phyloP scores from a whole-genome alignment of 2,329 filamentous ascomycete species.

The Fusarium domesticum region DNA sequence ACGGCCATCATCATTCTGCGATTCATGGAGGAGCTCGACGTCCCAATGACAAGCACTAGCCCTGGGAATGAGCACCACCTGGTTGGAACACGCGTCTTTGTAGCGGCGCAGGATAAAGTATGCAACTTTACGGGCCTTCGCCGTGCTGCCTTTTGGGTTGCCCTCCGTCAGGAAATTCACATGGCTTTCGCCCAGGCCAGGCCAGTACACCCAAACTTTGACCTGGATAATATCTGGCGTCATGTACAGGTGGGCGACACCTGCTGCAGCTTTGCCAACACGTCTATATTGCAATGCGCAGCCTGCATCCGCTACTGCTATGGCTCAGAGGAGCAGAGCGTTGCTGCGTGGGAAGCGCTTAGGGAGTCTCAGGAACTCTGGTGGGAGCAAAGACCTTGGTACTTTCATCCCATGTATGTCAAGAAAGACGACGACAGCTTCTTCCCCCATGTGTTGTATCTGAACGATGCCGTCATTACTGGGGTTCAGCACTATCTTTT shows the following conservation, averaged over 20 bases:
- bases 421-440: constrained; percentile 8
- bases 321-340: constrained; percentile 27
- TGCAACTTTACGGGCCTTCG: constrained; percentile 29
- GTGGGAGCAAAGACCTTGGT: constrained; percentile 31
- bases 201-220: constrained; percentile 29
- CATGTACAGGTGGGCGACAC: constrained; percentile 24
- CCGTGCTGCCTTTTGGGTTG: constrained; percentile 30
- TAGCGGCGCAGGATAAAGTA: constrained; percentile 29
- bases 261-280: constrained; percentile 27
- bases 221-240: constrained; percentile 20
- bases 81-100: constrained; percentile 29
- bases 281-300: constrained; percentile 29
- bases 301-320: constrained; percentile 31
- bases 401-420: constrained; percentile 28
- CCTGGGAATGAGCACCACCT: constrained; percentile 26
- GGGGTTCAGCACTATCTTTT: constrained; percentile 30
- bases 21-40: constrained; percentile 30
- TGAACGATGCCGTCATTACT: constrained; percentile 30
- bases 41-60: constrained; percentile 17
- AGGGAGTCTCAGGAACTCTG: constrained; percentile 26
- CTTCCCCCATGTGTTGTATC: constrained; percentile 25
- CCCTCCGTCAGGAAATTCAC: constrained; percentile 30
- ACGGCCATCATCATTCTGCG: constrained; percentile 32
- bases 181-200: constrained; percentile 32
- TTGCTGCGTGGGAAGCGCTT: constrained; percentile 20